Base-by-base conservation (phyloP, 345 rosid genomes). In the Camelina hispida region DNA sequence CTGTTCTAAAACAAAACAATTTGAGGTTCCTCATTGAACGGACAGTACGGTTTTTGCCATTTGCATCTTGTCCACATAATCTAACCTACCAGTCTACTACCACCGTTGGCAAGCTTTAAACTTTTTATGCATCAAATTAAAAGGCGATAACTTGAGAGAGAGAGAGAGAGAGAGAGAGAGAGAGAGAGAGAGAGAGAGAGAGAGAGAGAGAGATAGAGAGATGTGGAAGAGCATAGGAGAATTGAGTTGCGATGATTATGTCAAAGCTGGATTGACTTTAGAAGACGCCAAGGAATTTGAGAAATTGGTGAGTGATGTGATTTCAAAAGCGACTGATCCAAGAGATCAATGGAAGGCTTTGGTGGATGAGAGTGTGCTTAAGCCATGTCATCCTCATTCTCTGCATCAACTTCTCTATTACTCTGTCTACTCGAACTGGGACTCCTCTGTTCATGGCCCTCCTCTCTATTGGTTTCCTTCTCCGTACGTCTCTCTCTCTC, bases 401-500 rank as follows among this genome's bases (percentile, higher is more conserved):
- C 72, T 94, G 40, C 98, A 91, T 62, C 96, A 90, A 55, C 86
- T 88, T 60, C 44, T 94, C 12, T 94, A 86, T 77, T 83, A 90
- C 83, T 79, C 87, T 69, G 85, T 85, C 15, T 93, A 91, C 73
- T 77, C 83, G 3, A 53, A 76, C 12, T 91, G 97, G 98, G 95
- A 94, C 69, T 64, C 79, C 38, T 84, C 91, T 60, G 4, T 38
- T 64, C 69, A 77, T 25, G 97, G 97, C 8, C 97, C 89, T 67
- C 90, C 97, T 78, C 93, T 76, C 77, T 93, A 87, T 67, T 89
- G 93, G 88, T 91, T 94, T 80, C 98, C 98, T 82, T 84, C 91
- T 67, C 71, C 59, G 98, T 94, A 83, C 52, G 54, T 54, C 50
- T 73, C 71, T 60, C 53, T 73, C 73, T 60, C 64, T 46, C 64